A percentile compares a stretch with the other conserved stretches of the same genome.
Conservation (phyloP, 2,329 filamentous ascomycete genomes). For the Fusarium brevicatenulatum region DNA sequence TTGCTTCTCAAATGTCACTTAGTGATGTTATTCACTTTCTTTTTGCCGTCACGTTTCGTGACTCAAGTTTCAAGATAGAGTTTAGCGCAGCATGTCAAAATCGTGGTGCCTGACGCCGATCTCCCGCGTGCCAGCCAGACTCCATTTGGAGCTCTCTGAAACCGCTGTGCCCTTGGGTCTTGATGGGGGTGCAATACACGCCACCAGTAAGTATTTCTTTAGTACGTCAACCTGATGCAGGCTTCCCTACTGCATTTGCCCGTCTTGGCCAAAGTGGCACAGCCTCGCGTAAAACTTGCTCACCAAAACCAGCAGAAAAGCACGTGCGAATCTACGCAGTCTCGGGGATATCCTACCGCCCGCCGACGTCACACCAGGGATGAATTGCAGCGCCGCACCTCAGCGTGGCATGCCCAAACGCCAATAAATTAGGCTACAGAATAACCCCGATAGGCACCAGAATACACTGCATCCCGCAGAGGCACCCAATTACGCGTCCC, state of each 20-base stretch:
- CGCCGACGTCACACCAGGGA: not conserved
- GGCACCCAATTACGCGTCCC: slow-evolving; percentile 13
- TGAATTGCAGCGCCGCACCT: not conserved
- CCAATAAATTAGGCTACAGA: slow-evolving; percentile 21
- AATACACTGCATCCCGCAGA: not conserved
- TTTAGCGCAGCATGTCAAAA: not conserved
- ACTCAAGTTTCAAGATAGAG: not conserved
- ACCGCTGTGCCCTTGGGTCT: not conserved
- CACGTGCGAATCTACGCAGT: not conserved
- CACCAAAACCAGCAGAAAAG: not conserved
- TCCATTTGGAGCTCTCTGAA: too few species aligned
- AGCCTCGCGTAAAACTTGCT: not conserved
- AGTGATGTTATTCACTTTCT: accelerated
- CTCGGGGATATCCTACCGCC: not conserved
- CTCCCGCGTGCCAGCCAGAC: not conserved
- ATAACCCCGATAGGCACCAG: slow-evolving; percentile 2
- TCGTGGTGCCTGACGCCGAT: not conserved
- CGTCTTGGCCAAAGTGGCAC: not conserved
- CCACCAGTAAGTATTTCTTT: not conserved
- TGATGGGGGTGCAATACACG: too few species aligned
- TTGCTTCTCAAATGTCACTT: accelerated
- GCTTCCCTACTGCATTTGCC: too few species aligned
- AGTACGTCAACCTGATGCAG: too few species aligned
- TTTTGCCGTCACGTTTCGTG: not conserved
- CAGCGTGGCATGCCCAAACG: slow-evolving; percentile 27